phyloP scores from a whole-genome alignment of 2,329 filamentous ascomycete species.

The Sarocladium oryzae region DNA sequence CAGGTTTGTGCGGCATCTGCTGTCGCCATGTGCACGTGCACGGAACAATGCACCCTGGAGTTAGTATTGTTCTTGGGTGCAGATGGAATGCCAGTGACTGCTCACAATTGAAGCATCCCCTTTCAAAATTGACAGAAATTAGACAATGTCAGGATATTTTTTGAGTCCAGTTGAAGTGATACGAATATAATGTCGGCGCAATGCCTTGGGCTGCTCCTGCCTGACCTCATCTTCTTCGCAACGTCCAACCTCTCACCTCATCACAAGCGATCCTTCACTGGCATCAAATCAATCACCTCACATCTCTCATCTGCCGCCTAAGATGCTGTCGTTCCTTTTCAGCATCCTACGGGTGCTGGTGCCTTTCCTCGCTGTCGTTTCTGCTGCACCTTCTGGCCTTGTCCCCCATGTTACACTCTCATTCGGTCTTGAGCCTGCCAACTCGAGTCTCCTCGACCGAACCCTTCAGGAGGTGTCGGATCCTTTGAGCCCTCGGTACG shows the following conservation, averaged over 20 bases:
- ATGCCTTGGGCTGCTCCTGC: no score
- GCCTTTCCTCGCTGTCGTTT: not conserved
- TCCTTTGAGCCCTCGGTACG: slow-evolving; percentile 39
- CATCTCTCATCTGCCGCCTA: no score
- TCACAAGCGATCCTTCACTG: not conserved
- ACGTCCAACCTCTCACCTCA: not conserved
- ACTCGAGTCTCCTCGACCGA: slow-evolving; percentile 29
- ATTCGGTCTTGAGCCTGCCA: slow-evolving; percentile 22
- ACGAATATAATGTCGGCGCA: no score
- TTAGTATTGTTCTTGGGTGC: slow-evolving; percentile 4
- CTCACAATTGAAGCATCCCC: no score
- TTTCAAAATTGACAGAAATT: no score
- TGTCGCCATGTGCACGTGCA: slow-evolving; percentile 3
- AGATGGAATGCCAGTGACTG: not conserved
- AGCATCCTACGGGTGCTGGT: not conserved
- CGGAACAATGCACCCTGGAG: not conserved
- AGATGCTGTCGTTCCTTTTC: not conserved
- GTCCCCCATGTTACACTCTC: slow-evolving; percentile 17
- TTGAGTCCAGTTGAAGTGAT: no score
- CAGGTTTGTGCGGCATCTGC: no score
- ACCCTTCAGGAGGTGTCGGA: slow-evolving; percentile 42
- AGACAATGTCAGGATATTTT: no score
- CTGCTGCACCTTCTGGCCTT: not conserved
- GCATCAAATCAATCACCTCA: no score
- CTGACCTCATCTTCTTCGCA: no score